A percentile compares a stretch with the other conserved stretches of the same genome.
phyloP scores from a whole-genome alignment of 73 alveolate genomes.

The Blepharisma japonicum region DNA sequence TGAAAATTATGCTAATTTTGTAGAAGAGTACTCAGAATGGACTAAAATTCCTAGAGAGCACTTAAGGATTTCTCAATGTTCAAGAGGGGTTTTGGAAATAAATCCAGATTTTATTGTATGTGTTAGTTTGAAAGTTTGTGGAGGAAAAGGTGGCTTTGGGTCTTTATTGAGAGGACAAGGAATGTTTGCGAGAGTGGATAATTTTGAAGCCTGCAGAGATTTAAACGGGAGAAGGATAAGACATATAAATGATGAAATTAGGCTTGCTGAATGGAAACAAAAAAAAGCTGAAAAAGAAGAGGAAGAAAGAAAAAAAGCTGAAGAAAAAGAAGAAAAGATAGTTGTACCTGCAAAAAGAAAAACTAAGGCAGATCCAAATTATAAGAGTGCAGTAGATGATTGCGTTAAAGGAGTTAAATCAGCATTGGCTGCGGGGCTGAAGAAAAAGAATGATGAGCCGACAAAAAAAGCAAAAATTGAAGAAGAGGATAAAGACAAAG shows the following conservation, averaged over 20 bases:
- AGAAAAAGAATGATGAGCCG: background rate
- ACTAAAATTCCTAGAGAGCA: conserved; percentile 10
- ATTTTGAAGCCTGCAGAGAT: conserved; percentile 24
- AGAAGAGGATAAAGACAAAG: background rate
- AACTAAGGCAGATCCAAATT: background rate
- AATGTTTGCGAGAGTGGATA: conserved; percentile 9
- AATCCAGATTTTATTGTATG: background rate
- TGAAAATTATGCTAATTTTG: background rate
- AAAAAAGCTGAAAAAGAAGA: background rate
- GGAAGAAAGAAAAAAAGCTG: background rate
- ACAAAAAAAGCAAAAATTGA: background rate
- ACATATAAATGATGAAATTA: conserved; percentile 1
- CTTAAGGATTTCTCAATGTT: background rate
- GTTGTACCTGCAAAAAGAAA: conserved; percentile 7
- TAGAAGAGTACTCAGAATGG: background rate
- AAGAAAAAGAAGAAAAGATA: background rate
- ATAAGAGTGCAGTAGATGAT: background rate
- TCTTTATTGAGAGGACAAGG: conserved; percentile 25
- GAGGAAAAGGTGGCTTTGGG: conserved; percentile 29
- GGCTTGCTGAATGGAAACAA: conserved; percentile 14
- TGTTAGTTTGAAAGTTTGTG: background rate
- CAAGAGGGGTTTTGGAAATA: background rate
- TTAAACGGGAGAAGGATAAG: conserved; percentile 20
- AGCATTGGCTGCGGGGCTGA: conserved; percentile 18
- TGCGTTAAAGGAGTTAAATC: background rate